Evolutionary conservation across 2,329 filamentous ascomycete species (phyloP).

Genomic region (Talaromyces sp.): DNA sequence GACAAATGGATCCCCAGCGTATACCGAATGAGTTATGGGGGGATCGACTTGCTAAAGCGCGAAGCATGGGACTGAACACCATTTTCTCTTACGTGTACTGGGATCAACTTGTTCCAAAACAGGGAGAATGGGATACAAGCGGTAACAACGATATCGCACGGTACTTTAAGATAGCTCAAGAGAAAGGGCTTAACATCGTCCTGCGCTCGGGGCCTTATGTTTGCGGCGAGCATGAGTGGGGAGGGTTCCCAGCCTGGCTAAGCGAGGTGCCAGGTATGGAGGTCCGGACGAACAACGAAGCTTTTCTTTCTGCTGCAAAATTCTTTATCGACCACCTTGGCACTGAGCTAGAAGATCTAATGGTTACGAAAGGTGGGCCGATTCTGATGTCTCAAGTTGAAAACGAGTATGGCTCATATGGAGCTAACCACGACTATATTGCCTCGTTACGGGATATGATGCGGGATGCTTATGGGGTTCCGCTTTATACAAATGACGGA

Average conservation of each 20-base stretch:
- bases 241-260: conserved; percentile 53
- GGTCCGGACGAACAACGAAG: conserved; percentile 46
- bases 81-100: conserved; percentile 57
- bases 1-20: conserved; percentile 40
- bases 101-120: conserved; percentile 51
- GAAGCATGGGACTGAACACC: conserved; percentile 55
- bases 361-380: conserved; percentile 49
- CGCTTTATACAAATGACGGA: conserved; percentile 56
- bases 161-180: conserved; percentile 53
- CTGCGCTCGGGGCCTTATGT: conserved; percentile 54
- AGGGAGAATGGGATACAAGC: conserved; percentile 43
- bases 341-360: conserved; percentile 38
- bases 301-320: conserved; percentile 43
- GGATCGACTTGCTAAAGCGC: conserved; percentile 48
- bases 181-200: conserved; percentile 51
- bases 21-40: conserved; percentile 53
- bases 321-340: conserved; percentile 46
- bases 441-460: conserved; percentile 47
- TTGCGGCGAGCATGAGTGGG: conserved; percentile 55
- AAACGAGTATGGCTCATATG: conserved; percentile 57
- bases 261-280: conserved; percentile 44
- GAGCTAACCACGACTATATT: conserved; percentile 50
- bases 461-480: conserved; percentile 45
- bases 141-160: conserved; percentile 52
- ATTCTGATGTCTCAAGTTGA: conserved; percentile 57